phyloP scores from a whole-genome alignment of 441 rosid genomes.

The Erodium chrysanthum region DNA sequence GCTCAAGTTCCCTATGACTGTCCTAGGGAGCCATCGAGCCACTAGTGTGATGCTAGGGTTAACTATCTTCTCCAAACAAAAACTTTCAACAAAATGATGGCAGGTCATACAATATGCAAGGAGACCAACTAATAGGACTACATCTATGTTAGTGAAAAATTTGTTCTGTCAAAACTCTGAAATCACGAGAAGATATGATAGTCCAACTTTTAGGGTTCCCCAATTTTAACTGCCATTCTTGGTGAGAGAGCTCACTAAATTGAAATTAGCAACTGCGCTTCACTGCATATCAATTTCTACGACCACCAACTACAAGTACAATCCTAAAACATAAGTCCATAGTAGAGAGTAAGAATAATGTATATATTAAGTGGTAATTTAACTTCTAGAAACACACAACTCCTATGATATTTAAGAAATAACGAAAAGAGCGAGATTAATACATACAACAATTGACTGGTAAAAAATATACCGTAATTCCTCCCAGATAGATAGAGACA shows the following conservation, averaged over 20 bases:
- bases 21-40: neutral
- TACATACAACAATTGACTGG: slow-evolving; percentile 12
- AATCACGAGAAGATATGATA: neutral
- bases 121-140: neutral
- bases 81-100: neutral
- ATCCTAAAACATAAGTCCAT: neutral
- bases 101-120: neutral
- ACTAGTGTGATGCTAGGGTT: neutral
- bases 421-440: neutral
- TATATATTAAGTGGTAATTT: neutral
- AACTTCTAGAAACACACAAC: neutral
- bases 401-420: neutral
- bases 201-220: neutral
- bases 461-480: slow-evolving; percentile 57
- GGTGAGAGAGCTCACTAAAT: neutral
- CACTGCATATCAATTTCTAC: neutral
- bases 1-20: neutral
- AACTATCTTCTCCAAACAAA: neutral
- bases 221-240: neutral
- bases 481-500: slow-evolving; percentile 92
- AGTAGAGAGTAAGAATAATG: neutral
- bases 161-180: neutral
- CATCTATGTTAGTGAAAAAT: neutral
- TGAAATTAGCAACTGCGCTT: neutral
- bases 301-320: neutral